These are phyloP conservation scores for Nitzschia sp. DNA, from an alignment of 108 stramenopile genomes.

Conservation along the genomic window DNA sequence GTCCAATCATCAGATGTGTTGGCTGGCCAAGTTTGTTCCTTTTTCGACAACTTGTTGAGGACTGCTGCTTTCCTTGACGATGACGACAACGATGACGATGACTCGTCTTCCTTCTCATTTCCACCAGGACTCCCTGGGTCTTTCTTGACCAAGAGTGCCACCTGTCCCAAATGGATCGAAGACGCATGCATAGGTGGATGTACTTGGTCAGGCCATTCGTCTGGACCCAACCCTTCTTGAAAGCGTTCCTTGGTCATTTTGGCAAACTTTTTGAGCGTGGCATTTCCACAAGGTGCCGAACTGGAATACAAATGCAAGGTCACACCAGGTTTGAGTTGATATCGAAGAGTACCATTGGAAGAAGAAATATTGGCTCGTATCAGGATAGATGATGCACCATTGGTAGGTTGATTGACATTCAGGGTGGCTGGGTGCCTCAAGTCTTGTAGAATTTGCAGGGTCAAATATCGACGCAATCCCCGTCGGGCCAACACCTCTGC, in stretches of 20 bases:
- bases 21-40: conserved; percentile 62
- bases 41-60: background rate
- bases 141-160: conserved; percentile 74
- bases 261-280: conserved; percentile 79
- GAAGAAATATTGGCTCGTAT: background rate
- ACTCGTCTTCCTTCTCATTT: background rate
- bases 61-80: background rate
- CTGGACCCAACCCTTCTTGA: conserved; percentile 53
- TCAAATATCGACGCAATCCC: conserved; percentile 68
- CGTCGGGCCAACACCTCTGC: conserved; percentile 83
- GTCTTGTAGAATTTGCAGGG: conserved; percentile 56
- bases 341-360: conserved; percentile 9
- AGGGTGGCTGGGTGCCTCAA: background rate
- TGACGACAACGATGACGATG: background rate
- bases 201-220: conserved; percentile 66
- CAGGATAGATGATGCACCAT: conserved; percentile 2
- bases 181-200: conserved; percentile 64
- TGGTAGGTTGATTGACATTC: background rate
- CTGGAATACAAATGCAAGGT: conserved; percentile 82
- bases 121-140: conserved; percentile 20
- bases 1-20: conserved; percentile 71
- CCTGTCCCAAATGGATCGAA: conserved; percentile 67
- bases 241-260: conserved; percentile 77
- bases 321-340: conserved; percentile 50
- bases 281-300: conserved; percentile 87